phyloP scores from a whole-genome alignment of 352 stramenopile species.

The Plasmopara muralis region DNA sequence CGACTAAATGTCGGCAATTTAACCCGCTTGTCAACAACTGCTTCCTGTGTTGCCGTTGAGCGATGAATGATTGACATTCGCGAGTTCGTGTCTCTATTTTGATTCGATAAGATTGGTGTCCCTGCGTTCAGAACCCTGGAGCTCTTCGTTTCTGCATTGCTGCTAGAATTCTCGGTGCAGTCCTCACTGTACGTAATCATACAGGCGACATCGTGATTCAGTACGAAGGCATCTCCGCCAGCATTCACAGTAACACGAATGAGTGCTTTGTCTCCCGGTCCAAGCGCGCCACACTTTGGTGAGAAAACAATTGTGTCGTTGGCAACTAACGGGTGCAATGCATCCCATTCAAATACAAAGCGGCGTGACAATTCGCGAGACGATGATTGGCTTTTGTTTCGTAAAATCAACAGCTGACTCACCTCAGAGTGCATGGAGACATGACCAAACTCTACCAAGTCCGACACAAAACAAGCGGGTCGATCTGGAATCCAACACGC shows the following conservation, averaged over 20 bases:
- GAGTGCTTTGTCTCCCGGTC: constrained; percentile 38
- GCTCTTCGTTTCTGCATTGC: constrained; percentile 15
- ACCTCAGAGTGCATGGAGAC: constrained; percentile 44
- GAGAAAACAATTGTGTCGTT: constrained; percentile 43
- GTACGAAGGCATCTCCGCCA: constrained; percentile 34
- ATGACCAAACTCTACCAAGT: constrained; percentile 56
- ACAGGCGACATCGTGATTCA: constrained; percentile 68
- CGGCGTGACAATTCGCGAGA: constrained; percentile 2
- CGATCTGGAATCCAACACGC: constrained; percentile 31
- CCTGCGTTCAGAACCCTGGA: not conserved
- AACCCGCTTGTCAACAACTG: constrained; percentile 27
- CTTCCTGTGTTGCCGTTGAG: constrained; percentile 56
- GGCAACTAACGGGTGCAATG: constrained; percentile 41
- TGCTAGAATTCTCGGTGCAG: constrained; percentile 9
- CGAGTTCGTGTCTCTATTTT: constrained; percentile 6
- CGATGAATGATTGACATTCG: constrained; percentile 49
- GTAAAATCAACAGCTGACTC: constrained; percentile 43
- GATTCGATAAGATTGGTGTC: constrained; percentile 3
- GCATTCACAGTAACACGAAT: constrained; percentile 47
- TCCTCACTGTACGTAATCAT: constrained; percentile 32
- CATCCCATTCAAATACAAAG: constrained; percentile 57
- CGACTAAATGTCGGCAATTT: constrained; percentile 5
- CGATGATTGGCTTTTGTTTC: constrained; percentile 27
- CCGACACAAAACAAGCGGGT: constrained; percentile 38
- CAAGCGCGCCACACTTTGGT: constrained; percentile 42